Conservation (phyloP, 495 filamentous ascomycete species). For the Filosporella fistucella region DNA sequence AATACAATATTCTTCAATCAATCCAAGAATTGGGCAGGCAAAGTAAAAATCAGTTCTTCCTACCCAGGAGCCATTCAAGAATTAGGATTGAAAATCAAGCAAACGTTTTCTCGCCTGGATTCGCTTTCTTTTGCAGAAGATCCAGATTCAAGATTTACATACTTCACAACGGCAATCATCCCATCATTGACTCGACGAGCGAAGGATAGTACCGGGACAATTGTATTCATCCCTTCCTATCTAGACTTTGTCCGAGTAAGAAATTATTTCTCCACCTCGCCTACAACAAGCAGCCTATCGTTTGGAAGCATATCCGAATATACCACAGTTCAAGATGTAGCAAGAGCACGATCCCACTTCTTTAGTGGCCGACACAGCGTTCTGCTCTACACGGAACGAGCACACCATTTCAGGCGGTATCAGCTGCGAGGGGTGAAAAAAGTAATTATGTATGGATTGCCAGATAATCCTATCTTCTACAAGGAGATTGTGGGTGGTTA, state of each 20-base stretch:
- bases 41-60: conserved; percentile 60
- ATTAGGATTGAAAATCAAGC: conserved; percentile 61
- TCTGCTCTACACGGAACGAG: conserved; percentile 85
- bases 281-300: conserved; percentile 61
- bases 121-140: conserved; percentile 61
- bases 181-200: conserved; percentile 62
- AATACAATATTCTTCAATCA: conserved; percentile 71
- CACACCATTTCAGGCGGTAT: conserved; percentile 90
- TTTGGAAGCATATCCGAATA: conserved; percentile 91
- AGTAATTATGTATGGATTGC: conserved; percentile 80
- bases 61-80: conserved; percentile 66
- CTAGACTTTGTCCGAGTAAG: conserved; percentile 90
- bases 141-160: conserved; percentile 86
- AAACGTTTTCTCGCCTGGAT: conserved; percentile 90
- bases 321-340: conserved; percentile 66
- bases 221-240: conserved; percentile 89
- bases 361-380: conserved; percentile 74
- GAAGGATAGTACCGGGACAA: conserved; percentile 48
- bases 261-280: conserved; percentile 80
- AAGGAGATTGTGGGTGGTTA: conserved; percentile 77
- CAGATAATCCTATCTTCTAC: conserved; percentile 87
- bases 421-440: conserved; percentile 71
- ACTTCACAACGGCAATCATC: conserved; percentile 76
- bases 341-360: conserved; percentile 84
- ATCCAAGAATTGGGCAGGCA: conserved; percentile 77